A percentile compares a stretch with the other conserved stretches of the same genome.
phyloP scores from a whole-genome alignment of 1,139 yeast genomes.

The Nakaseomyces sp. region DNA sequence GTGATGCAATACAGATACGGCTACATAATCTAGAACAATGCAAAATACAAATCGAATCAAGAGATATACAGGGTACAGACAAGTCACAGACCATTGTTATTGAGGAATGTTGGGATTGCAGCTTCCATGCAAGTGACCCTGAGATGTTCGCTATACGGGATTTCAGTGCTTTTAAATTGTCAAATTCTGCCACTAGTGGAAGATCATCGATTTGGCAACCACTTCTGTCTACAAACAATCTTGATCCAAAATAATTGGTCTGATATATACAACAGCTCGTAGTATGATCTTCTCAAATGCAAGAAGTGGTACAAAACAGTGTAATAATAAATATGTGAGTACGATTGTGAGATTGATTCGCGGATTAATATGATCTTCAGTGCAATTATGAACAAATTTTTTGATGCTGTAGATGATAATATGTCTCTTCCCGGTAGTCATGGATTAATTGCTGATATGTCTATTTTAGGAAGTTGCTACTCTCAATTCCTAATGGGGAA shows the following conservation, averaged over 20 bases:
- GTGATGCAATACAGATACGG: conserved; percentile 18
- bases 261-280: too few species aligned
- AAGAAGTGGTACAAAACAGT: not conserved
- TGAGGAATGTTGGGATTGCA: conserved; percentile 17
- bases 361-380: too few species aligned
- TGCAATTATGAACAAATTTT: too few species aligned
- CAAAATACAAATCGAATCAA: conserved; percentile 10
- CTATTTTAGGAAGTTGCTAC: not conserved
- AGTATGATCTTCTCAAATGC: too few species aligned
- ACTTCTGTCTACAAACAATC: not conserved
- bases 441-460: too few species aligned
- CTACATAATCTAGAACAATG: conserved; percentile 17
- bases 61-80: not conserved
- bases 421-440: too few species aligned
- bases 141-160: conserved; percentile 6
- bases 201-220: not conserved
- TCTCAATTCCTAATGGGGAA: conserved; percentile 10
- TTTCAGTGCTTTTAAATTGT: conserved; percentile 9
- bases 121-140: conserved; percentile 12
- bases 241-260: not conserved
- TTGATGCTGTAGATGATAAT: too few species aligned
- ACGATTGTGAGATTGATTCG: too few species aligned
- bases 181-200: not conserved
- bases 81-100: conserved; percentile 17
- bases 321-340: too few species aligned